Percentiles rank a stretch among this genome's conserved stretches.
These are phyloP conservation scores for Fraxinus pennsylvanica DNA, from an alignment of 257 asterid genomes.

Conservation along the genomic window DNA sequence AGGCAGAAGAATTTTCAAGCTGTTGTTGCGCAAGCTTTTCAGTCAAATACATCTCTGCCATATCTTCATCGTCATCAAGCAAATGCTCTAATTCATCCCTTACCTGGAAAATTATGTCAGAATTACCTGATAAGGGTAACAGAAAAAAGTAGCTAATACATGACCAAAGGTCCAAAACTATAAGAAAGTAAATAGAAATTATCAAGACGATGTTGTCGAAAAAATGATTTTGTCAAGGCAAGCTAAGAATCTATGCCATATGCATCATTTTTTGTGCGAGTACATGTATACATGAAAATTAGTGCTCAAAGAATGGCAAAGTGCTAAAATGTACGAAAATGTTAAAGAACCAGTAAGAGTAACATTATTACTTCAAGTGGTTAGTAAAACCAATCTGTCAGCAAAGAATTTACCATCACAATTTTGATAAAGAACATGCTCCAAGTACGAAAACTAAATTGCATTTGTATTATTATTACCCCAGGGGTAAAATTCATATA, in stretches of 20 bases:
- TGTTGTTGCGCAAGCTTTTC: conserved; percentile 70
- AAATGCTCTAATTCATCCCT: conserved; percentile 95
- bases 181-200: background rate
- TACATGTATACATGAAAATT: too few relatives aligned
- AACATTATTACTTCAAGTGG: background rate
- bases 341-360: background rate
- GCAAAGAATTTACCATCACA: background rate
- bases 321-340: background rate
- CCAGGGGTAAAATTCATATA: background rate
- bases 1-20: conserved; percentile 61
- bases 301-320: background rate
- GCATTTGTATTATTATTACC: background rate
- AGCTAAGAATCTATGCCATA: background rate
- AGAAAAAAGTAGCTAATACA: background rate
- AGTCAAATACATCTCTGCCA: conserved; percentile 98
- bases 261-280: background rate
- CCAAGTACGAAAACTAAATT: too few relatives aligned
- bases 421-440: too few relatives aligned
- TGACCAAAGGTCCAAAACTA: background rate
- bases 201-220: background rate
- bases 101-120: conserved; percentile 52
- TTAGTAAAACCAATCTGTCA: background rate
- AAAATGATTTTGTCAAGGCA: background rate
- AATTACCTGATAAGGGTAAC: conserved; percentile 15
- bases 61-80: conserved; percentile 92